phyloP scores from a whole-genome alignment of 176 grass and related monocot species.

The Pontederia paniculata region DNA sequence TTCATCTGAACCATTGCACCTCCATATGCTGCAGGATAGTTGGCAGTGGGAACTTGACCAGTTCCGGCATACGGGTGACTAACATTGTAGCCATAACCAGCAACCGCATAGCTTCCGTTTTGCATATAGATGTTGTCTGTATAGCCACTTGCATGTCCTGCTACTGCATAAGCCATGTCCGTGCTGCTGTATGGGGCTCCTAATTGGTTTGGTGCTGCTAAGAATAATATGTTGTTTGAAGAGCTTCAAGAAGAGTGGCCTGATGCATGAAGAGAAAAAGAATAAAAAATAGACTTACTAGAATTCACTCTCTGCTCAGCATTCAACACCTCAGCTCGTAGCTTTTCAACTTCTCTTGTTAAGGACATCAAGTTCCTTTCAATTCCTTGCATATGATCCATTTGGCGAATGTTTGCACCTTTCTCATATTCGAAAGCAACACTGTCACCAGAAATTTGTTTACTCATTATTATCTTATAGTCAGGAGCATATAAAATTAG shows the following conservation, averaged over 20 bases:
- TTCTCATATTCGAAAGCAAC: slow-evolving; percentile 82
- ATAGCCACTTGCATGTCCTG: slow-evolving; percentile 5
- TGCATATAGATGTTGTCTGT: not conserved
- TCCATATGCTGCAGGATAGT: too few species aligned
- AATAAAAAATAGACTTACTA: slow-evolving; percentile 18
- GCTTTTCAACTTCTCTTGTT: slow-evolving; percentile 65
- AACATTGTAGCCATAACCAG: not conserved
- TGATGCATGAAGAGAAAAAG: not conserved
- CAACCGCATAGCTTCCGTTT: not conserved
- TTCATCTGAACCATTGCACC: too few species aligned
- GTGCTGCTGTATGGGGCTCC: not conserved
- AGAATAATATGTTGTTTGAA: slow-evolving; percentile 14
- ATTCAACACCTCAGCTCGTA: slow-evolving; percentile 52
- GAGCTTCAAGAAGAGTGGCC: not conserved
- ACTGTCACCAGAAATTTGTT: slow-evolving; percentile 23
- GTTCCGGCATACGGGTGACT: not conserved
- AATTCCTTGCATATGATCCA: slow-evolving; percentile 47
- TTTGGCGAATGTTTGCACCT: slow-evolving; percentile 50
- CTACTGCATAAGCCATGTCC: not conserved
- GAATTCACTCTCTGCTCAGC: slow-evolving; percentile 36
- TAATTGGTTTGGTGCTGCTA: not conserved
- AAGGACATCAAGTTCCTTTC: slow-evolving; percentile 82
- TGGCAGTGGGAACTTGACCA: too few species aligned
- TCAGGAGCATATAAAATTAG: not conserved
- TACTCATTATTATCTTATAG: not conserved